A percentile compares a stretch with the other conserved stretches of the same genome.
phyloP scores from a whole-genome alignment of 106 monocot genomes.

The Alisma plantagoaquatica region DNA sequence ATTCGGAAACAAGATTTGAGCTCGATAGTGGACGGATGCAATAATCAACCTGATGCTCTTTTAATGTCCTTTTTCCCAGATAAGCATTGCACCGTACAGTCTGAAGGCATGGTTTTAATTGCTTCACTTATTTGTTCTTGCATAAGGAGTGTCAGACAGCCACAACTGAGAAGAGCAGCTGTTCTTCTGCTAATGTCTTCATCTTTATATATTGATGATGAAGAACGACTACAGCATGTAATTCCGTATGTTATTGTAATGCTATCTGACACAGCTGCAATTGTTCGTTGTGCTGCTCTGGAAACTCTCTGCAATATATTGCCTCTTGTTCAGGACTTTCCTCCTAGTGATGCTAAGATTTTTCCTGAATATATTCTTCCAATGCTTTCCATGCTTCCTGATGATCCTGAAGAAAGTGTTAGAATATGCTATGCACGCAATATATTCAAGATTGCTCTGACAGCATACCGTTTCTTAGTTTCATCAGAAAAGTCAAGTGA shows the following conservation, averaged over 20 bases:
- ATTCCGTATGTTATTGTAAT: conserved; percentile 89
- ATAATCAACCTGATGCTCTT: conserved; percentile 49
- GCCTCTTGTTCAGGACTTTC: conserved; percentile 67
- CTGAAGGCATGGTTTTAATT: conserved; percentile 92
- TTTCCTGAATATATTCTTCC: conserved; percentile 98
- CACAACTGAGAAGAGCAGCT: conserved; percentile 73
- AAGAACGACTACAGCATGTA: conserved; percentile 87
- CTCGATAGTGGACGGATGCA: conserved; percentile 41
- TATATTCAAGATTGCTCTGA: conserved; percentile 83
- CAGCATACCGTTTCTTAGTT: conserved; percentile 70
- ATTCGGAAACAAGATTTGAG: conserved; percentile 57
- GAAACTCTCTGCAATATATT: conserved; percentile 86
- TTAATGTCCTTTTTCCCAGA: conserved; percentile 30
- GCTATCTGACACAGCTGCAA: conserved; percentile 88
- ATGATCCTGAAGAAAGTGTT: conserved; percentile 97
- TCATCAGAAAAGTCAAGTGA: conserved; percentile 32
- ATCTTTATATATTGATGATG: conserved; percentile 87
- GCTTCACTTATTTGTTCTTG: conserved; percentile 86
- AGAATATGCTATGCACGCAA: conserved; percentile 97
- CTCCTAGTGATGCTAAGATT: conserved; percentile 95
- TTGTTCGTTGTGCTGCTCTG: conserved; percentile 93
- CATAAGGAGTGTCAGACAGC: conserved; percentile 82
- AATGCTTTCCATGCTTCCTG: conserved; percentile 96
- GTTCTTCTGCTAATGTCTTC: conserved; percentile 56
- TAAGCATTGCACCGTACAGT: conserved; percentile 24